Evolutionary conservation across 2,329 filamentous ascomycete genomes (phyloP).

Genomic region (Claviceps spartinae): DNA sequence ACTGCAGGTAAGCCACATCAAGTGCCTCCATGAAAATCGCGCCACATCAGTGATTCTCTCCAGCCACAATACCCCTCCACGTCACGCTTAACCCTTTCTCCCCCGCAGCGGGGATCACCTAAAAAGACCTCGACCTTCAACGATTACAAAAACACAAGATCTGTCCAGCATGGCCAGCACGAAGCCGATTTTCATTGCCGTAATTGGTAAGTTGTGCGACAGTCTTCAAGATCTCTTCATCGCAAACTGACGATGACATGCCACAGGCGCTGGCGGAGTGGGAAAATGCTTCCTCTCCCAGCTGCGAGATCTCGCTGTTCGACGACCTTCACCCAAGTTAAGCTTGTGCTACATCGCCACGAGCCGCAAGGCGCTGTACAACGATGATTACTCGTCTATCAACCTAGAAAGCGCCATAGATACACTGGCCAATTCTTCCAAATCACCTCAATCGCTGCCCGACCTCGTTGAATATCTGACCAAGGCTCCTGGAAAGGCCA

Average conservation of each 20-base stretch:
- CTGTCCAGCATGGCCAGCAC: conserved; percentile 25
- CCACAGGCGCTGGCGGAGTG: conserved; percentile 74
- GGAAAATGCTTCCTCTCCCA: conserved; percentile 84
- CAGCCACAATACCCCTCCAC: conserved; percentile 7
- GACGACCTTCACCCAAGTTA: conserved; percentile 55
- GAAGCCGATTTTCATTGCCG: conserved; percentile 37
- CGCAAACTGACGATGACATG: conserved; percentile 7
- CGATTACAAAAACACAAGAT: conserved; percentile 5
- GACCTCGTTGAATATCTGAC: conserved; percentile 68
- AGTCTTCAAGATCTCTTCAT: no score
- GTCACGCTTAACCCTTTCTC: conserved; percentile 4
- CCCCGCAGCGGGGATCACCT: conserved; percentile 23
- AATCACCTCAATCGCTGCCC: conserved; percentile 51
- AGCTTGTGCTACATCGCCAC: conserved; percentile 75
- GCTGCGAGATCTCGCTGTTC: conserved; percentile 52
- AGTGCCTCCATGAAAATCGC: not conserved
- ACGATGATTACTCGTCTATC: conserved; percentile 56
- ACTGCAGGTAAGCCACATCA: not conserved
- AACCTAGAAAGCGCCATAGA: conserved; percentile 46
- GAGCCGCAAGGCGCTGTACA: conserved; percentile 70
- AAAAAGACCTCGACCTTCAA: conserved; percentile 13
- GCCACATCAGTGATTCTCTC: not conserved
- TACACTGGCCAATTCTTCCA: conserved; percentile 48
- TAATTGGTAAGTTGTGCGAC: conserved; percentile 29
- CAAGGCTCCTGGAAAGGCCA: conserved; percentile 60